Evolutionary conservation across 2,329 filamentous ascomycete species (phyloP).

Genomic region (Emydomyces testavorans): DNA sequence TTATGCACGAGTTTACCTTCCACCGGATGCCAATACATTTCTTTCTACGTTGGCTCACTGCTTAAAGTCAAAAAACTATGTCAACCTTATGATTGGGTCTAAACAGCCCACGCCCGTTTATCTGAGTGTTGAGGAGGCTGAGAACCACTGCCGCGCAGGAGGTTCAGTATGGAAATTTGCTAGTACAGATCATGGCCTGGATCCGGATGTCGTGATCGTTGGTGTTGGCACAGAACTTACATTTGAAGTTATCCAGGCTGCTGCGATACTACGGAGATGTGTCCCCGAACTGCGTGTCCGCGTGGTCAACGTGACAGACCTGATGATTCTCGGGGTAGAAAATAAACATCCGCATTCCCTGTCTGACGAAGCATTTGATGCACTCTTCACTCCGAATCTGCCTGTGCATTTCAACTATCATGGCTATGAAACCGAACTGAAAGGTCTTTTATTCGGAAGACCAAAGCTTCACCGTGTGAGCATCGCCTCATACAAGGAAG

Average conservation of each 20-base stretch:
- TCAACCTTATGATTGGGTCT: slow-evolving; percentile 57
- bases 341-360: slow-evolving; percentile 50
- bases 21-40: slow-evolving; percentile 57
- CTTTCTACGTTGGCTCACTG: slow-evolving; percentile 53
- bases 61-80: slow-evolving; percentile 50
- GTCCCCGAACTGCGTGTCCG: slow-evolving; percentile 46
- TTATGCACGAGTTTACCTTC: slow-evolving; percentile 52
- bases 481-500: slow-evolving; percentile 51
- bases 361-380: slow-evolving; percentile 40
- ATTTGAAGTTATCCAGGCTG: slow-evolving; percentile 53
- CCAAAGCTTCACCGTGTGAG: slow-evolving; percentile 41
- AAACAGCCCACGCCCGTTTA: slow-evolving; percentile 56
- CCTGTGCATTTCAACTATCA: slow-evolving; percentile 57
- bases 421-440: slow-evolving; percentile 50
- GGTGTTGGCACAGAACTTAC: slow-evolving; percentile 56
- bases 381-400: slow-evolving; percentile 47
- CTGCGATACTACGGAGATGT: slow-evolving; percentile 42
- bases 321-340: slow-evolving; percentile 50
- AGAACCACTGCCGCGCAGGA: slow-evolving; percentile 48
- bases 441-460: slow-evolving; percentile 51
- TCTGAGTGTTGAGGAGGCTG: slow-evolving; percentile 48
- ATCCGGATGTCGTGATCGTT: slow-evolving; percentile 53
- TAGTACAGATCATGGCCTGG: slow-evolving; percentile 43
- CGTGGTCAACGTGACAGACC: slow-evolving; percentile 54
- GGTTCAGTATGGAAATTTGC: slow-evolving; percentile 53